Conservation (phyloP, 257 asterid genomes). For the Leptodermis oblonga region DNA sequence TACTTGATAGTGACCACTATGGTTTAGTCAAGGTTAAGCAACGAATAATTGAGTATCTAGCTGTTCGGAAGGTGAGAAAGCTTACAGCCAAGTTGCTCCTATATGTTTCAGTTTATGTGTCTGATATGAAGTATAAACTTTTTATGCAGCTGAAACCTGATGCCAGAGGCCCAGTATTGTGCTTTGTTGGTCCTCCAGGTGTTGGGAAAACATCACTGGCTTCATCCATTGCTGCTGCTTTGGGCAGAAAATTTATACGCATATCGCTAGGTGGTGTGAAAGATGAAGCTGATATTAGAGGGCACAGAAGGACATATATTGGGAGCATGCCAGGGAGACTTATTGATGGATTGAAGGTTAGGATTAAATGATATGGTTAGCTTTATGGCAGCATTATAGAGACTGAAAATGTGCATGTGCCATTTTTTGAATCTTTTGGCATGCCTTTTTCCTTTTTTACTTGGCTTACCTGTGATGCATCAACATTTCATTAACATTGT, state of each 20-base stretch:
- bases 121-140: conserved; percentile 18
- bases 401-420: neutral
- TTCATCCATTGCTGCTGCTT: conserved; percentile 90
- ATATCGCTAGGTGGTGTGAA: conserved; percentile 98
- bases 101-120: conserved; percentile 14
- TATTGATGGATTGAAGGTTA: conserved; percentile 97
- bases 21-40: conserved; percentile 93
- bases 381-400: neutral
- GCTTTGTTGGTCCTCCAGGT: conserved; percentile 99
- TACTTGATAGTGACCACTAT: conserved; percentile 88
- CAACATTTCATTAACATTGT: neutral
- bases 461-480: neutral
- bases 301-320: conserved; percentile 94
- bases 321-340: conserved; percentile 99
- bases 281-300: conserved; percentile 98
- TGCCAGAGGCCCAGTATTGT: conserved; percentile 96
- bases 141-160: conserved; percentile 91
- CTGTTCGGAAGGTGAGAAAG: conserved; percentile 86
- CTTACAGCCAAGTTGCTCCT: conserved; percentile 11
- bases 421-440: neutral
- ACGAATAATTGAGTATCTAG: conserved; percentile 94
- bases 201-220: conserved; percentile 99
- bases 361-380: neutral
- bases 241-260: conserved; percentile 95
- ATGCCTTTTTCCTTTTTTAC: neutral